These are phyloP conservation scores for Vigna angularis DNA, from an alignment of 306 rosid species.

Conservation along the genomic window DNA sequence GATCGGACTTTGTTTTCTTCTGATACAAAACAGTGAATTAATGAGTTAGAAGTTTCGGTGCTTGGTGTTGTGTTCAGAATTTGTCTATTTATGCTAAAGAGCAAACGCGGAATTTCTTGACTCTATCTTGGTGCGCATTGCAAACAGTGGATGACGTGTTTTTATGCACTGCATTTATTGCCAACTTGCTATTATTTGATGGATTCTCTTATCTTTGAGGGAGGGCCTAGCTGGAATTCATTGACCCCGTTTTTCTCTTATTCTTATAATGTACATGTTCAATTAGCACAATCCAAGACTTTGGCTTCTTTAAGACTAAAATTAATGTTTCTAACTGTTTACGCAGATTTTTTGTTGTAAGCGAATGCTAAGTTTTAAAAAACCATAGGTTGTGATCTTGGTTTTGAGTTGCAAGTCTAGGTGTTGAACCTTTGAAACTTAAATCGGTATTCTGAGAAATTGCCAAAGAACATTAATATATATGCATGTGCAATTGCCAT, in stretches of 20 bases:
- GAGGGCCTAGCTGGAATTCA: constrained; percentile 1
- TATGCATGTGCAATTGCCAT: neutral
- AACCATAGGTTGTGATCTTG: neutral
- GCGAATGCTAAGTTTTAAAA: neutral
- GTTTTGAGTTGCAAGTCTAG: neutral
- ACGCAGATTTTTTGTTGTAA: neutral
- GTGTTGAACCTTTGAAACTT: neutral
- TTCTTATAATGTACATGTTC: neutral
- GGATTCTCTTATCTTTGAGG: neutral
- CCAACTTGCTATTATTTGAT: neutral
- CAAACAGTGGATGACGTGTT: neutral
- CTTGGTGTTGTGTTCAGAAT: neutral
- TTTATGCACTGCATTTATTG: neutral
- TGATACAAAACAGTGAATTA: neutral
- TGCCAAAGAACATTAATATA: neutral
- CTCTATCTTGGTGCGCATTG: neutral
- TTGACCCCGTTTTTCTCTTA: neutral
- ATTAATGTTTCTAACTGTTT: neutral
- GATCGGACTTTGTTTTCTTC: neutral
- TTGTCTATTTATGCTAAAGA: constrained; percentile 26
- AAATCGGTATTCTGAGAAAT: neutral
- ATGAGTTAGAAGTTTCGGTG: neutral
- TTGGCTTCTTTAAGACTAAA: neutral
- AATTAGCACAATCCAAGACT: neutral
- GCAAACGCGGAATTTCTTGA: neutral